Evolutionary conservation across 768 basidiomycete species (phyloP).

Genomic region (Punctularia strigosozonata): DNA sequence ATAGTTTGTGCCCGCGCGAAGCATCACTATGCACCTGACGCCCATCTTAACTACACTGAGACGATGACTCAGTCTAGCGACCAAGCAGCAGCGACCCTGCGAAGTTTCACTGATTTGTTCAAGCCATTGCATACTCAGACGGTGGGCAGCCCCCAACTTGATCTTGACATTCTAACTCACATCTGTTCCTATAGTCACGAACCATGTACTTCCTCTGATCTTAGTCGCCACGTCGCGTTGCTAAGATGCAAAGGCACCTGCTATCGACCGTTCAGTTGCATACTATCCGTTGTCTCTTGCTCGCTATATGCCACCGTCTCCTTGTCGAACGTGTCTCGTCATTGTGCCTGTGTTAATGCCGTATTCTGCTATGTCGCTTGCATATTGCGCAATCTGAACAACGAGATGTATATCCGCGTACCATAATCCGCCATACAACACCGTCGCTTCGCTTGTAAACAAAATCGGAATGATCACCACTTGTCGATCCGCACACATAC

Average conservation of each 20-base stretch:
- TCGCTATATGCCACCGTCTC: no score
- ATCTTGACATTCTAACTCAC: no score
- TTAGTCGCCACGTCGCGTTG: background rate
- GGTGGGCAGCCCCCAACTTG: no score
- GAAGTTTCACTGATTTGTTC: background rate
- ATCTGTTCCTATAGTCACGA: background rate
- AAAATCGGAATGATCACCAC: background rate
- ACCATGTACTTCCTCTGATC: background rate
- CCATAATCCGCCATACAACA: background rate
- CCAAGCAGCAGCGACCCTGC: no score
- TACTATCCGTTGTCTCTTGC: no score
- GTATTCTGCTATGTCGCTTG: background rate
- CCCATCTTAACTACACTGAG: background rate
- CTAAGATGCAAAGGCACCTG: no score
- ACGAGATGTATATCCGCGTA: background rate
- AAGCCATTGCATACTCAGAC: background rate
- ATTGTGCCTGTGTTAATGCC: background rate
- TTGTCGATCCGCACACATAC: background rate
- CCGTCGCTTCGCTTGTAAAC: no score
- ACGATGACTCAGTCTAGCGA: background rate
- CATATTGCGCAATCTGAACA: background rate
- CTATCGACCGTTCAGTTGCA: no score
- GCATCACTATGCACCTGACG: background rate
- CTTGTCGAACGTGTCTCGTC: no score
- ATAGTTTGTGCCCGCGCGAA: constrained; percentile 59